These are phyloP conservation scores for Pseudogymnoascus sp. DNA, from an alignment of 2,329 filamentous ascomycete species.

Conservation along the genomic window DNA sequence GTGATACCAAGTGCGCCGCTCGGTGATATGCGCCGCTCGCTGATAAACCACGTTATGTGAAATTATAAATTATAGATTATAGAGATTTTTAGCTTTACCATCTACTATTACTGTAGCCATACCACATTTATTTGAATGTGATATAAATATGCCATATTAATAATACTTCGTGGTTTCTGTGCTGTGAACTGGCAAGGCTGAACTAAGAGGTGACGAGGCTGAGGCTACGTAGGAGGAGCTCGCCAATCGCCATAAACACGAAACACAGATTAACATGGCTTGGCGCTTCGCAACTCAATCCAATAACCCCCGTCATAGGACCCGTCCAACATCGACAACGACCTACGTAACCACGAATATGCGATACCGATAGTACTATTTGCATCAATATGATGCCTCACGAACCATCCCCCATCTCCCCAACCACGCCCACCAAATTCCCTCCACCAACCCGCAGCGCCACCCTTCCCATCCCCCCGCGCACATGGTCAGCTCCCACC, in stretches of 20 bases:
- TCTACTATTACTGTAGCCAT: background rate
- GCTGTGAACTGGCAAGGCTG: background rate
- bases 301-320: background rate
- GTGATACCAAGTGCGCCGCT: too few relatives aligned
- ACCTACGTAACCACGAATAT: constrained; percentile 1
- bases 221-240: background rate
- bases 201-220: background rate
- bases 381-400: constrained; percentile 10
- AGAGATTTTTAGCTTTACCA: background rate
- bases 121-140: background rate
- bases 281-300: background rate
- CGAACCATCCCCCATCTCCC: constrained; percentile 7
- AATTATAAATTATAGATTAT: too few relatives aligned
- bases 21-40: too few relatives aligned
- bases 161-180: background rate
- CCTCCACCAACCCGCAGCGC: constrained; percentile 22
- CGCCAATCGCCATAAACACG: background rate
- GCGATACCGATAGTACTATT: background rate
- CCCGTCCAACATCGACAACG: background rate
- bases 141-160: background rate
- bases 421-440: constrained; percentile 9
- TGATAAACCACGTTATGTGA: too few relatives aligned
- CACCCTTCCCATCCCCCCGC: constrained; percentile 17
- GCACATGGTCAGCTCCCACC: constrained; percentile 11
- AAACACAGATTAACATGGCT: background rate